Base-by-base conservation (phyloP, 768 basidiomycete genomes). In the Rhodotorula diobovata region DNA sequence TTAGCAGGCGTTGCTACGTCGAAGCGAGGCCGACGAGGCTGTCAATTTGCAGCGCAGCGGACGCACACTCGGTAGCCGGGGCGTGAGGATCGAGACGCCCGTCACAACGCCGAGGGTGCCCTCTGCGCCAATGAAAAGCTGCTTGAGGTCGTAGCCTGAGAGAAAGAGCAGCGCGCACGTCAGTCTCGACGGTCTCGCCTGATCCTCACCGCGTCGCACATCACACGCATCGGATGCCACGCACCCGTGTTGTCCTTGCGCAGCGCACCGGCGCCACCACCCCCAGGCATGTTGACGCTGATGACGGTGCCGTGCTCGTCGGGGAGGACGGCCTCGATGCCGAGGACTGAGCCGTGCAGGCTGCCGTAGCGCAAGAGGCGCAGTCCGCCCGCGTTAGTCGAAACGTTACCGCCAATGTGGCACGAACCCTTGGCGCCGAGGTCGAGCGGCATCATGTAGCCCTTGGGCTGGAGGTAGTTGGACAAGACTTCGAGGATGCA, bases 321-420 rank as follows among this genome's bases (percentile, higher is more conserved):
- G 6, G 96, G 90, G 30, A 98, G 83, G 18, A 98, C 96, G 32
- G 94, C 93, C 80, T 99, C 96, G 23, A 99, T 84, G 30, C 96
- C 96, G 7, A 99, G 86, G 4, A 98, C 95, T 21, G 88, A 88
- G 30, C 96, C 96, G 78, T 95, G 96, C 10, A 99, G 83, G 50
- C 91, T 93, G 57, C 96, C 96, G 78, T 98, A 99, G 34, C 96
- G 87, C 53, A 99, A 82, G 34, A 99, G 85, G 4, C 96, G 87
- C 15, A 99, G 85, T n/a, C 96, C 96, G 30, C 96, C 96, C 37
- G 96, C 96, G 78, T 99, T 99, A 10, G 96, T 98, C 2, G 96
- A 87, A 37, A 98, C 85, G 80, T 98, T 97, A 45, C 96, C 96
- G 59, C 95, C 96, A 73, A 99, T 94, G 78, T 98, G 95, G 83